These are phyloP conservation scores for Saturnispora besseyi DNA, from an alignment of 805 yeast genomes.

Conservation along the genomic window DNA sequence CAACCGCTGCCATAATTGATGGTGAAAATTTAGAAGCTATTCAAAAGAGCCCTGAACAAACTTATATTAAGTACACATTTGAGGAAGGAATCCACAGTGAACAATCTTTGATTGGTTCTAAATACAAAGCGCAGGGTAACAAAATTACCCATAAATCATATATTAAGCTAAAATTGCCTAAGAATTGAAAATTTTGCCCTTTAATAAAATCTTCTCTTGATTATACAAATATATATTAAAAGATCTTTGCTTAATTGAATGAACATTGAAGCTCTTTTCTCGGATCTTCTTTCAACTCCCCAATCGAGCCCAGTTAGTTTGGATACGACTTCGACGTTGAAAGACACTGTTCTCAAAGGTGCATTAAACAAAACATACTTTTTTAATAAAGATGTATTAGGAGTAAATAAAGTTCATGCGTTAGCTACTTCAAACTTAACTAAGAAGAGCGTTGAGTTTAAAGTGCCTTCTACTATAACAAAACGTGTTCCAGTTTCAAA, in stretches of 20 bases:
- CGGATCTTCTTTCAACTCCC: neutral
- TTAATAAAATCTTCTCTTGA: neutral
- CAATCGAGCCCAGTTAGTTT: neutral
- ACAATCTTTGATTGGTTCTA: constrained; percentile 24
- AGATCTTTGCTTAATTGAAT: neutral
- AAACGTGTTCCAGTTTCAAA: too few relatives aligned
- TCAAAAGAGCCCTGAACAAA: constrained; percentile 1
- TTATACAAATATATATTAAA: neutral
- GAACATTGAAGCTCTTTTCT: neutral
- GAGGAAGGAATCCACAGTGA: constrained; percentile 22
- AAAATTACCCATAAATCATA: constrained; percentile 28
- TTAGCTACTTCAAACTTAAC: too few relatives aligned
- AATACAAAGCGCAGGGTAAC: constrained; percentile 26
- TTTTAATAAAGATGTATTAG: neutral
- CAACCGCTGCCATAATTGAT: constrained; percentile 28
- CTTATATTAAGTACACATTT: constrained; percentile 7
- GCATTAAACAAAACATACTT: neutral
- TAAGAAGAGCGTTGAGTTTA: too few relatives aligned
- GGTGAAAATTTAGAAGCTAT: constrained; percentile 9
- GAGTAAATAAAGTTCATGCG: neutral
- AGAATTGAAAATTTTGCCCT: neutral
- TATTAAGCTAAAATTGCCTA: constrained; percentile 17
- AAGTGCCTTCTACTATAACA: too few relatives aligned
- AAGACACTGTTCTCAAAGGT: neutral
- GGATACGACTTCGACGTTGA: neutral